Evolutionary conservation across 441 rosid species (phyloP), one percentile per base, ranked within the genome.

Genomic region (Pelargonium myrrhifolium): DNA sequence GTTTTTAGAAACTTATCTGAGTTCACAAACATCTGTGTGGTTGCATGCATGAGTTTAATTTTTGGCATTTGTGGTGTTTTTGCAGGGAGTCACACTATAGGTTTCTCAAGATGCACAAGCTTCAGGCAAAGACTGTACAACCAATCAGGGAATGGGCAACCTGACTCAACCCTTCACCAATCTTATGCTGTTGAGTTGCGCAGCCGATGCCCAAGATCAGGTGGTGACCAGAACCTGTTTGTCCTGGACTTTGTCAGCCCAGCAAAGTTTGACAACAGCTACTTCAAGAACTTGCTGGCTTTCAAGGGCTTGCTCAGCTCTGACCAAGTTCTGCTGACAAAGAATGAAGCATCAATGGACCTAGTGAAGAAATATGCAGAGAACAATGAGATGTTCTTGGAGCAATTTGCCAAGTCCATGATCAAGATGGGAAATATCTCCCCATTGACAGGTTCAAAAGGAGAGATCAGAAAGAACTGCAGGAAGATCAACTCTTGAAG

Each of bases 391-490:
- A 26, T 55, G 6, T 55, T 55, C 28, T 9, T 55, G 28, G 61
- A 55, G 28, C 61, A 55, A 20, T 55, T 55, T 9, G 28, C 61
- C 61, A 55, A 55, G 28, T 55, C 61, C 61, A 55, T 55, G 39
- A 21, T 26, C 21, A 40, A 40, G 56, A 70, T 64, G 68, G 73
- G 73, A 7, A 70, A 70, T 55, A 64, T 70, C 31, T 70, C 64
- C 1, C 68, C 73, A 15, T 65, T 56, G 7, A 64, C 73, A 4
- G 73, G 68, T n/a, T 55, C 58, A 6, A 64, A 14, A 15, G 68
- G 64, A 3, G 73, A 70, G 73, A 64, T 70, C 43, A 53, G 68
- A 24, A 70, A 64, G 64, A 53, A 9, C 37, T 70, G 73, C 42
- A 14, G 73, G 42, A 70, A 55, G 68, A 55, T 26, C 51, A 70